Base-by-base conservation (phyloP, 805 yeast genomes). In the Sporopachydermia quercuum region DNA sequence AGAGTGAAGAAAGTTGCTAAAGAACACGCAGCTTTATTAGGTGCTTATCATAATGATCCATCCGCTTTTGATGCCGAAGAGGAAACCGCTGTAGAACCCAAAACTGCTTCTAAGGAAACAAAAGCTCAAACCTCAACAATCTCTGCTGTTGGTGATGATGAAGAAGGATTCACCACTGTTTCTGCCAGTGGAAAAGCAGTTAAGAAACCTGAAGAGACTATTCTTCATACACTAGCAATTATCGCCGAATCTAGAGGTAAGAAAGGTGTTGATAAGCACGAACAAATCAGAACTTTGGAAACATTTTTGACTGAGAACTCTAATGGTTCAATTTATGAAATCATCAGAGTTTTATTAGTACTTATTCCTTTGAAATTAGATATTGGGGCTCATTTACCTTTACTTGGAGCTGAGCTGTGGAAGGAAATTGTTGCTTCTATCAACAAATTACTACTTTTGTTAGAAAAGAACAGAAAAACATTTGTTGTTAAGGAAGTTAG, bases 171-270 rank as follows among this genome's bases (percentile, higher is more conserved):
- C 44, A 43, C 54, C 17, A 57, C 65, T 30, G 62, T 59, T 43
- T 67, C 65, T 38, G 49, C 54, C 42, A 53, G 58, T 6, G 61
- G 63, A 33, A 63, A 64, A 48, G 50, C 53, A 3, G 46, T 49
- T 35, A 55, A 49, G 34, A 36, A 19, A 5, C 43, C 62, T 42
- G 66, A 63, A 14, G 69, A 65, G 42, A 8, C 30, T n/a, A 76
- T 86, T 42, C 85, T 87, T 65, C 65, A 76, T 42, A 74, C 81
- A 27, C 68, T 91, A 56, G 72, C 78, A 56, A 60, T 74, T 40
- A 76, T 91, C 42, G 65, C 81, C 44, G 97, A 91, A 60, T 70
- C 86, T 38, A 78, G 98, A 64, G 98, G 98, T 67, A 87, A 87
- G 69, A 89, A 84, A 68, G 86, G 84, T 58, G 80, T 85, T 46